Percentiles rank a stretch among this genome's conserved stretches.
Conservation (phyloP, 805 yeast genomes). For the Starmerella riodocensis region DNA sequence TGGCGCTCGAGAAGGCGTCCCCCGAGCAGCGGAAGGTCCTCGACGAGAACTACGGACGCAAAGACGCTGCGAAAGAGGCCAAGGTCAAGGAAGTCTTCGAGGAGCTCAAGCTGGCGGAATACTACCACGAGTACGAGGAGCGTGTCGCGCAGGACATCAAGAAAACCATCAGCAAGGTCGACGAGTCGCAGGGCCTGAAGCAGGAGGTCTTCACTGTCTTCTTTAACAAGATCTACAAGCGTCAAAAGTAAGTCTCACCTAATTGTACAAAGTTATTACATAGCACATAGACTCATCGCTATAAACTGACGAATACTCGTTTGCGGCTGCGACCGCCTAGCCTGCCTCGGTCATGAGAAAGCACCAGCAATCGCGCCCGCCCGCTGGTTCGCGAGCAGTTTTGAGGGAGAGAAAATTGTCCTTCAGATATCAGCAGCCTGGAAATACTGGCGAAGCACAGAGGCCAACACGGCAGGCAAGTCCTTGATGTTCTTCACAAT, state of each 20-base stretch:
- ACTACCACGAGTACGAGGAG: slow-evolving; percentile 77
- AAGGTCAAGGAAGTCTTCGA: slow-evolving; percentile 58
- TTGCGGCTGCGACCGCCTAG: no score
- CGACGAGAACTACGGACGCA: slow-evolving; percentile 83
- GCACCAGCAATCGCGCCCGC: no score
- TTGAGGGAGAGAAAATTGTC: no score
- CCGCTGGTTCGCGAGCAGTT: no score
- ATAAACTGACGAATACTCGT: no score
- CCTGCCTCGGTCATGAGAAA: no score
- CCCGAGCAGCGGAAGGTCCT: slow-evolving; percentile 71
- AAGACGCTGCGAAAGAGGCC: slow-evolving; percentile 54
- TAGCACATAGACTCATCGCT: no score
- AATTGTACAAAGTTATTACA: no score
- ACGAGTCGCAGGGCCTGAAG: slow-evolving; percentile 90
- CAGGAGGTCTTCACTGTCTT: slow-evolving; percentile 71
- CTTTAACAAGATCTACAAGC: slow-evolving; percentile 83
- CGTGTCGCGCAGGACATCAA: slow-evolving; percentile 50
- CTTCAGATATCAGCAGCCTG: slow-evolving; percentile 19
- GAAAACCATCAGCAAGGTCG: slow-evolving; percentile 52
- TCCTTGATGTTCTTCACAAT: slow-evolving; percentile 81
- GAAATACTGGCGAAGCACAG: slow-evolving; percentile 84
- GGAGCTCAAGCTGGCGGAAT: slow-evolving; percentile 56
- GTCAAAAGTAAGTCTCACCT: slow-evolving; percentile 40
- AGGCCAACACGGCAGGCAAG: slow-evolving; percentile 79
- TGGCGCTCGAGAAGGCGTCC: slow-evolving; percentile 66